Evolutionary conservation across 257 asterid species (phyloP).

Genomic region (Solanum appendiculatum): DNA sequence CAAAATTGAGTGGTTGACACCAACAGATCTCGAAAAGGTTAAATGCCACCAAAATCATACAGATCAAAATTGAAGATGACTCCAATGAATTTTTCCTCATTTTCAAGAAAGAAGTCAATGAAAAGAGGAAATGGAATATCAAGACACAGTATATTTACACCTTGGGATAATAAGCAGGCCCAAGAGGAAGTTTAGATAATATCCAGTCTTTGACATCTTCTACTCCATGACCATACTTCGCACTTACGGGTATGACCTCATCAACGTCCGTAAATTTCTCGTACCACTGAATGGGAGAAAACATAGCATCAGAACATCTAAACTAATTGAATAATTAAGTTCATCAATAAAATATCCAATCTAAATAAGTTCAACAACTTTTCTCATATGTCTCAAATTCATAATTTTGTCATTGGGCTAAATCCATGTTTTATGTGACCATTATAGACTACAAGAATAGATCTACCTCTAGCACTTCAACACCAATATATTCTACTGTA

Average conservation of each 20-base stretch:
- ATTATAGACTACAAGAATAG: not conserved
- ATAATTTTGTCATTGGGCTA: not conserved
- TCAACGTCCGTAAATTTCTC: constrained; percentile 84
- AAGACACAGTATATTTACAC: constrained; percentile 17
- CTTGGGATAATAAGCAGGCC: constrained; percentile 93
- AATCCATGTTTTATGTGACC: not conserved
- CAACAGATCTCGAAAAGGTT: not conserved
- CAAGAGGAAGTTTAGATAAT: constrained; percentile 77
- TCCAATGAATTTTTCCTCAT: not conserved
- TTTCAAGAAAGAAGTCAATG: not conserved
- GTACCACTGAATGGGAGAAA: constrained; percentile 62
- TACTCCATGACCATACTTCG: constrained; percentile 91
- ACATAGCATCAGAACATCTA: not conserved
- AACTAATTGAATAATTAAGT: not conserved
- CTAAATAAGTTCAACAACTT: not conserved
- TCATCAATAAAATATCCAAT: not conserved
- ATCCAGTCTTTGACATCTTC: constrained; percentile 97
- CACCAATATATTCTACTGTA: not conserved
- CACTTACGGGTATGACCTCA: constrained; percentile 98
- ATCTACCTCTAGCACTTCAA: not conserved
- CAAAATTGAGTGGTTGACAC: not conserved
- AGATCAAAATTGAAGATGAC: not conserved
- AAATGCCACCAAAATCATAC: not conserved
- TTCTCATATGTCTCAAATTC: not conserved
- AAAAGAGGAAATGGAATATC: not conserved